Evolutionary conservation across 202 grass and related monocot genomes (phyloP).

Genomic region (Setaria italica): DNA sequence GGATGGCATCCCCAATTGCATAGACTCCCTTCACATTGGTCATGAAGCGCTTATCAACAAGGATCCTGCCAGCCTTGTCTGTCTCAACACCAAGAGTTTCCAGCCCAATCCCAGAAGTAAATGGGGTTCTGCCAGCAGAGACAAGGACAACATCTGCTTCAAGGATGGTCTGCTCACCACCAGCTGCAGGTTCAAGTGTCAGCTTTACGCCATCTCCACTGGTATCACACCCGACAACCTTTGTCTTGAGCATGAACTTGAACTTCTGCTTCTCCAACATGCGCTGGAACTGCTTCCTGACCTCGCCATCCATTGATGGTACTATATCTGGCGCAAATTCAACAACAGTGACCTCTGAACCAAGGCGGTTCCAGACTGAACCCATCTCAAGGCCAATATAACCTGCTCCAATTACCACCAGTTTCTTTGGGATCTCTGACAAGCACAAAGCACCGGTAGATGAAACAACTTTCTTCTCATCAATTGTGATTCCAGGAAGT

Average conservation of each 20-base stretch:
- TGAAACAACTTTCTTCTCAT: slow-evolving; percentile 98
- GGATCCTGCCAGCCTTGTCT: slow-evolving; percentile 89
- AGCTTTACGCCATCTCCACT: slow-evolving; percentile 87
- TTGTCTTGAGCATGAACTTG: slow-evolving; percentile 99
- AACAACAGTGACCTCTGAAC: slow-evolving; percentile 94
- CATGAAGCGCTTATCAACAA: slow-evolving; percentile 85
- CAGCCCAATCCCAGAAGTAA: slow-evolving; percentile 76
- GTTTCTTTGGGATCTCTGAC: slow-evolving; percentile 81
- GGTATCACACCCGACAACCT: slow-evolving; percentile 84
- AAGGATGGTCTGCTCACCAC: slow-evolving; percentile 81
- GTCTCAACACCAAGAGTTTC: slow-evolving; percentile 79
- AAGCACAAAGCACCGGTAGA: slow-evolving; percentile 94
- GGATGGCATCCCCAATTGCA: slow-evolving; percentile 94
- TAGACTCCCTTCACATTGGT: slow-evolving; percentile 91
- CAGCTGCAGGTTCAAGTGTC: slow-evolving; percentile 83
- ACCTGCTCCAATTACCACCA: slow-evolving; percentile 96
- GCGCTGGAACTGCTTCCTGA: slow-evolving; percentile 98
- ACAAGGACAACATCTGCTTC: slow-evolving; percentile 95
- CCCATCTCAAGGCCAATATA: slow-evolving; percentile 99
- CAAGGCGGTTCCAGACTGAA: slow-evolving; percentile 96
- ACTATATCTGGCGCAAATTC: slow-evolving; percentile 98
- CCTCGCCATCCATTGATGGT: slow-evolving; percentile 92
- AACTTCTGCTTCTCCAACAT: slow-evolving; percentile 99
- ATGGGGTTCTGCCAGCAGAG: slow-evolving; percentile 84
- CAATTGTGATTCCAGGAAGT: slow-evolving; percentile 91